Base-by-base conservation (phyloP, 129 eudicot genomes). In the Lactuca saligna region DNA sequence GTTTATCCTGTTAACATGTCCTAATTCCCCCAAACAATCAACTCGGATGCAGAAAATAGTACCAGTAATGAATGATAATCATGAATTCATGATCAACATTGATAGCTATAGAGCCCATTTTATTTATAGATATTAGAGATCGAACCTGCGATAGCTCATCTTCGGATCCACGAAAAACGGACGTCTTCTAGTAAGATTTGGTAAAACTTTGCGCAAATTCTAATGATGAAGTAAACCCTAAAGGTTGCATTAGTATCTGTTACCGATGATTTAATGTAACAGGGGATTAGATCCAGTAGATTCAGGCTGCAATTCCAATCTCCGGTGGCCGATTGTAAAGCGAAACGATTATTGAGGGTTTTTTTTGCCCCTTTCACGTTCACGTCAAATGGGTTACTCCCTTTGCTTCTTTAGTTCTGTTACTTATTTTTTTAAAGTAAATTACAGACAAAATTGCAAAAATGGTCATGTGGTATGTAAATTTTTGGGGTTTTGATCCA, bases 101-200 rank as follows among this genome's bases (percentile, higher is more conserved):
- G 51, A 46, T 46, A 46, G 51, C 15, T 46, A 46, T 46, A 5
- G 51, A 46, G 51, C 15, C 5, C n/a, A 46, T 10, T 2, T 46
- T 46, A 46, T 46, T 42, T 38, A 14, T 10, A 63, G 55, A 63
- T 51, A 20, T 44, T 44, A 64, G 16, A 64, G 16, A 11, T 64
- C 11, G 69, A 64, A 64, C 69, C 69, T 64, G 44, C 69, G 69
- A 64, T 64, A 64, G 55, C 69, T 64, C 69, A 64, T 64, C 37
- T 64, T 25, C 20, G 53, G 33, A 62, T 62, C 53, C 39, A 61
- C 8, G 66, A 15, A 61, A 16, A 61, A 62, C 16, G 53, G 8
- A 39, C 34, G 34, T 12, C 17, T 62, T 62, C 53, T 39, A 29
- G 20, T 62, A 2, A 62, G 34, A 17, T 39, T 62, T 62, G n/a